Base-by-base conservation (phyloP, 495 filamentous ascomycete genomes). In the Immersiella caudata region DNA sequence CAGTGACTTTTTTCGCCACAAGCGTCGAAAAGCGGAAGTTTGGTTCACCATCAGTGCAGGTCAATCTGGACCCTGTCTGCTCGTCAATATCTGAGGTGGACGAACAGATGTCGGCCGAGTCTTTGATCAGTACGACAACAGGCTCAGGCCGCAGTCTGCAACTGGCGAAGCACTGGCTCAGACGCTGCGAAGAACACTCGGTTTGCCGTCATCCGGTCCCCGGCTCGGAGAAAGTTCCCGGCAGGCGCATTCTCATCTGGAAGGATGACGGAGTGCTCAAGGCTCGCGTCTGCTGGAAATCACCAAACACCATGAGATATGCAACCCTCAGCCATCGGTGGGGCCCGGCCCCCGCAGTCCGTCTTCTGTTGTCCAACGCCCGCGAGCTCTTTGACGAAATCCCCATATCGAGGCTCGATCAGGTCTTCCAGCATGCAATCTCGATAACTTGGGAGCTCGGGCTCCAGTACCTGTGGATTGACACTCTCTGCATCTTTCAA, bases 401-500 rank as follows among this genome's bases (percentile, higher is more conserved):
- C 24, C 24, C 56, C 1, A 59, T 59, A 1, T 16, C 24, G 2
- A 4, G 27, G 2, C 56, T 59, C 56, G 56, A 35, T 4, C 56
- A 16, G 24, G 22, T 27, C n/a, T 29, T 59, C 56, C 56, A 59
- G n/a, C 24, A 59, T 14, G 56, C 56, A n/a, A 59, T 59, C 56
- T 20, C 9, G 6, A 16, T 26, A 16, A 20, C 18, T 16, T 26
- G 27, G 24, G 14, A 27, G 14, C 56, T 59, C 11, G 56, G 56
- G 1, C 22, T 59, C n/a, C 14, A 5, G 6, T 20, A 25, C 27
- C 22, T 59, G 5, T 59, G 56, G 56, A 35, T 59, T 22, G 56
- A 59, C 56, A 20, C 56, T 7, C 56, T 59, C 56, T 59, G 56
- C 56, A 59, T 59, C 24, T 9, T 59, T 20, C 56, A 59, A 16